Conservation (phyloP, 139 green algal genomes). For the Micractinium sp. region DNA sequence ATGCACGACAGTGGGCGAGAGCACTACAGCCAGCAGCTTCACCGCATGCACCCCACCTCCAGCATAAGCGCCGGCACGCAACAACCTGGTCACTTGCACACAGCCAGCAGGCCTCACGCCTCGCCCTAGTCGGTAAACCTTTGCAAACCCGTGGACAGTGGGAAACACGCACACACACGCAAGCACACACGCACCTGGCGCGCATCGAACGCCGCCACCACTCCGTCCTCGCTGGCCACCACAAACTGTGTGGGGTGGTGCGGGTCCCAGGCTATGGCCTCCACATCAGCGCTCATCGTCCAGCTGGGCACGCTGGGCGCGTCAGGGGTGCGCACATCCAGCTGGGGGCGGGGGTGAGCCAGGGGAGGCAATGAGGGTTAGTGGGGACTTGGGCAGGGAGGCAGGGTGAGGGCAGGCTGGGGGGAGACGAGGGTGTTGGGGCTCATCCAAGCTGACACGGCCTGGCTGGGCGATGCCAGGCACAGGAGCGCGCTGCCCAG, state of each 20-base stretch:
- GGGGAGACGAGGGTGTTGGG: background rate
- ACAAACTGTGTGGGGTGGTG: constrained; percentile 84
- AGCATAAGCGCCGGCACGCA: no score
- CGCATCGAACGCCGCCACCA: constrained; percentile 75
- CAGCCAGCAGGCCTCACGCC: no score
- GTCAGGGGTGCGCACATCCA: constrained; percentile 30
- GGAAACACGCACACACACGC: background rate
- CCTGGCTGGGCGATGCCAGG: no score
- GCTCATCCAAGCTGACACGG: no score
- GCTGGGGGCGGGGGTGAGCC: background rate
- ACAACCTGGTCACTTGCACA: no score
- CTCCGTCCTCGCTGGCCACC: constrained; percentile 84
- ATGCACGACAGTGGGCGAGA: no score
- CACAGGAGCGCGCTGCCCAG: no score
- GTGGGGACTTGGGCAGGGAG: background rate
- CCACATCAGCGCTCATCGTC: constrained; percentile 85
- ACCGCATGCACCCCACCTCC: no score
- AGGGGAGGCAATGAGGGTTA: background rate
- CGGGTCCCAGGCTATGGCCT: constrained; percentile 87
- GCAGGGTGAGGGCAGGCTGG: background rate
- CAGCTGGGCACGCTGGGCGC: constrained; percentile 69
- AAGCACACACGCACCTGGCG: constrained; percentile 49
- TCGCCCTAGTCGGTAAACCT: no score
- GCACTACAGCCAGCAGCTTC: no score
- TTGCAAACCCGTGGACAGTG: no score